A percentile compares a stretch with the other conserved stretches of the same genome.
Conservation (phyloP, 2,329 filamentous ascomycete species). For the Hymenoscyphus repandus region DNA sequence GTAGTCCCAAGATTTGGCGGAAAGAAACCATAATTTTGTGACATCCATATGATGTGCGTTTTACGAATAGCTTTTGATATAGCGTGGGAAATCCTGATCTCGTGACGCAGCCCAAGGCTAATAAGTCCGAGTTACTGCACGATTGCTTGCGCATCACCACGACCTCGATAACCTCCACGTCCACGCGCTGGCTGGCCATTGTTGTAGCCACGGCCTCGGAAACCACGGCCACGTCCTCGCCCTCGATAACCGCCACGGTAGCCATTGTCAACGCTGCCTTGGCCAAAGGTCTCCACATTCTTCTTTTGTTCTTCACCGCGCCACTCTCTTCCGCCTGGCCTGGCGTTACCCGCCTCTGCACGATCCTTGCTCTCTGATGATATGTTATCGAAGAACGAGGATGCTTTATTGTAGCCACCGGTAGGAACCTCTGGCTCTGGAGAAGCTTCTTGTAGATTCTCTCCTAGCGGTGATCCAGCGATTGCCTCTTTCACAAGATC, state of each 20-base stretch:
- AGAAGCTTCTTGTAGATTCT: slow-evolving; percentile 40
- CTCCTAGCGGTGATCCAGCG: slow-evolving; percentile 63
- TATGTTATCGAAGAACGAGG: slow-evolving; percentile 97
- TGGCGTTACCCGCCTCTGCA: slow-evolving; percentile 62
- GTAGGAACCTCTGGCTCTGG: slow-evolving; percentile 42
- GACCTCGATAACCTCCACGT: slow-evolving; percentile 27
- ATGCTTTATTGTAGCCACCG: slow-evolving; percentile 76
- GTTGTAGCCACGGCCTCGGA: slow-evolving; percentile 26
- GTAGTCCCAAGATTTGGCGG: slow-evolving; percentile 3
- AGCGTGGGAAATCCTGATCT: slow-evolving; percentile 20
- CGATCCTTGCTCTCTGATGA: slow-evolving; percentile 90
- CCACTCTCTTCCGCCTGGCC: slow-evolving; percentile 79
- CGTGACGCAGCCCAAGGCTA: slow-evolving; percentile 10
- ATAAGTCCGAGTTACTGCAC: slow-evolving; percentile 18
- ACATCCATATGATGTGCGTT: slow-evolving; percentile 17
- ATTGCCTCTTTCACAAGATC: slow-evolving; percentile 84
- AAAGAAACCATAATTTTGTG: slow-evolving; percentile 15
- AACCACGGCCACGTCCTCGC: slow-evolving; percentile 55
- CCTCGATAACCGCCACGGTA: slow-evolving; percentile 74
- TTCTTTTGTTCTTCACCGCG: slow-evolving; percentile 87
- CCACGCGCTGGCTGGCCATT: slow-evolving; percentile 23
- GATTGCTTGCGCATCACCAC: slow-evolving; percentile 21
- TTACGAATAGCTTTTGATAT: slow-evolving; percentile 26
- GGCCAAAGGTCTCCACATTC: slow-evolving; percentile 97
- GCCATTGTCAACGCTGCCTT: slow-evolving; percentile 84